Evolutionary conservation across 495 filamentous ascomycete species (phyloP).

Genomic region (Letharia lupina): DNA sequence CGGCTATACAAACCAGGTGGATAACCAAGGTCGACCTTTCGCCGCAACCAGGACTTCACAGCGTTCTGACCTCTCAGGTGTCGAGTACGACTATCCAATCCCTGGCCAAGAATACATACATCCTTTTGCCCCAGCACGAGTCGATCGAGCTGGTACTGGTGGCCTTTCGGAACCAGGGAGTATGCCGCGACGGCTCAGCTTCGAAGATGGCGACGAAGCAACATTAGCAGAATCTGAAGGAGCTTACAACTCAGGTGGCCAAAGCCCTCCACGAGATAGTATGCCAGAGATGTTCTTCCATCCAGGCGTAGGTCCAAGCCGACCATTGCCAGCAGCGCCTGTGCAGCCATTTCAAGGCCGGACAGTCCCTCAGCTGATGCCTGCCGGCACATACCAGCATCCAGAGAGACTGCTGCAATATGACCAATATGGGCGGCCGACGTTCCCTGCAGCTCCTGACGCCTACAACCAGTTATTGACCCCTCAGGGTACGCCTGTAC

Average conservation of each 20-base stretch:
- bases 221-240: slow-evolving; percentile 42
- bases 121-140: slow-evolving; percentile 54
- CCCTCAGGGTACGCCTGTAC: slow-evolving; percentile 45
- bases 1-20: slow-evolving; percentile 10
- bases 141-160: slow-evolving; percentile 79
- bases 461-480: slow-evolving; percentile 35
- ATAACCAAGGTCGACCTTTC: slow-evolving; percentile 15
- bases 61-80: slow-evolving; percentile 33
- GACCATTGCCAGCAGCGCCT: slow-evolving; percentile 77
- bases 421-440: slow-evolving; percentile 32
- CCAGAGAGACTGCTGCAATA: slow-evolving; percentile 38
- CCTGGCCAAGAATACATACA: slow-evolving; percentile 40
- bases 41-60: slow-evolving; percentile 29
- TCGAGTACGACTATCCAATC: slow-evolving; percentile 22
- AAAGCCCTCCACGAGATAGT: slow-evolving; percentile 51
- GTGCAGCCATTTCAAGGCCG: slow-evolving; percentile 35
- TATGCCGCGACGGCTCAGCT: slow-evolving; percentile 64
- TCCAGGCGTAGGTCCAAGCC: slow-evolving; percentile 55
- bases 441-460: slow-evolving; percentile 39
- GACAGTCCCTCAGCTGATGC: slow-evolving; percentile 43
- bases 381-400: slow-evolving; percentile 48
- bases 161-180: slow-evolving; percentile 66
- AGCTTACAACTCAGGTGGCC: slow-evolving; percentile 45
- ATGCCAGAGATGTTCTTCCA: slow-evolving; percentile 92
- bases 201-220: slow-evolving; percentile 86